Conservation (phyloP, 1,284 basidiomycete species). For the Malassezia furfur region DNA sequence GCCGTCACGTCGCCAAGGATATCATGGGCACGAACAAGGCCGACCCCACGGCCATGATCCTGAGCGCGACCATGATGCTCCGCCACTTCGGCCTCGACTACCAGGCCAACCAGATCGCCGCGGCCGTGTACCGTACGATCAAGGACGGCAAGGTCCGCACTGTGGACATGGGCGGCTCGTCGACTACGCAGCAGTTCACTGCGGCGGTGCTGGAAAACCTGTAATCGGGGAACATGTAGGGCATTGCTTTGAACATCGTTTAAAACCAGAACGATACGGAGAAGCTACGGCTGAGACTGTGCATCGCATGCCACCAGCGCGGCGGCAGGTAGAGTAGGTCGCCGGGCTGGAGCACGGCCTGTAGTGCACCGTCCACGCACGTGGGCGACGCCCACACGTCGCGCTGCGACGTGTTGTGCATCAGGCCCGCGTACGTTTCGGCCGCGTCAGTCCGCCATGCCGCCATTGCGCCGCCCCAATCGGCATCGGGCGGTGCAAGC, state of each 20-base stretch:
- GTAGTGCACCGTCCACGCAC: slow-evolving; percentile 5
- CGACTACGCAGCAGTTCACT: slow-evolving; percentile 47
- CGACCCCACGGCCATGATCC: slow-evolving; percentile 96
- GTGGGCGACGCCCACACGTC: slow-evolving; percentile 11
- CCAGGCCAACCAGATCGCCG: slow-evolving; percentile 88
- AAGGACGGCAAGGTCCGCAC: slow-evolving; percentile 80
- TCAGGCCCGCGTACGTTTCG: neutral
- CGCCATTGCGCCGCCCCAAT: neutral
- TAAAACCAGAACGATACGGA: slow-evolving; percentile 18
- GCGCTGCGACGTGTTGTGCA: slow-evolving; percentile 22
- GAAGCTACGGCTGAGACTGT: slow-evolving; percentile 12
- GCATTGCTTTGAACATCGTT: neutral
- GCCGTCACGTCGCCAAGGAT: slow-evolving; percentile 94
- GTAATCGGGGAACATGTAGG: slow-evolving; percentile 9
- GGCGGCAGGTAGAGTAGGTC: slow-evolving; percentile 26
- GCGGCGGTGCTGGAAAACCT: slow-evolving; percentile 43
- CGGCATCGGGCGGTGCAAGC: slow-evolving; percentile 61
- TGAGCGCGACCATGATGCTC: slow-evolving; percentile 97
- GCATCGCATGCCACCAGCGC: slow-evolving; percentile 23
- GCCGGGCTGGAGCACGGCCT: slow-evolving; percentile 16
- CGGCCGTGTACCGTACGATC: slow-evolving; percentile 86
- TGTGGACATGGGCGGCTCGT: slow-evolving; percentile 77
- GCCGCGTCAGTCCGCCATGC: neutral
- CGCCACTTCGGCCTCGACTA: slow-evolving; percentile 92
- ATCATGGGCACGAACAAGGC: slow-evolving; percentile 96